Evolutionary conservation across 768 basidiomycete genomes (phyloP).

Genomic region (Tylopilus sp.): DNA sequence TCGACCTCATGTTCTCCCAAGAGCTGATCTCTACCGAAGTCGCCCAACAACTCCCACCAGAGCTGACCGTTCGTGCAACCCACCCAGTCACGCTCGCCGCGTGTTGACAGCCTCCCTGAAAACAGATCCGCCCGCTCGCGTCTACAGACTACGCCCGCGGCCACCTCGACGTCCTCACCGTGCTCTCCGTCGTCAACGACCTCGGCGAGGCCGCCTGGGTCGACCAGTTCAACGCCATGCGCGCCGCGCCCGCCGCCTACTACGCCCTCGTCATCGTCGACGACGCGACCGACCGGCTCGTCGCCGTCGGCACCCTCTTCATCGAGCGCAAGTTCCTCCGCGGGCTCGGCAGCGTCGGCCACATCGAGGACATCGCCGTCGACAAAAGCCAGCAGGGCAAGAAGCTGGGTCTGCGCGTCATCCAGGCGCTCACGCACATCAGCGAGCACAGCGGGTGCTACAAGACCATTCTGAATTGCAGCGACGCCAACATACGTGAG

Average conservation of each 20-base stretch:
- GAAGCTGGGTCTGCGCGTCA: constrained; percentile 84
- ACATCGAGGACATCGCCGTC: constrained; percentile 98
- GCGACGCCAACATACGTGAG: constrained; percentile 86
- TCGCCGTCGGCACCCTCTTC: constrained; percentile 80
- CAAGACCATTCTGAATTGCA: constrained; percentile 98
- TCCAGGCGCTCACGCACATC: constrained; percentile 80
- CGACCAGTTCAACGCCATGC: constrained; percentile 62
- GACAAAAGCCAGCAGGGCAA: constrained; percentile 85
- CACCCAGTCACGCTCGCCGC: not conserved
- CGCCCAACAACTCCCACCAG: constrained; percentile 53
- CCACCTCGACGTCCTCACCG: constrained; percentile 77
- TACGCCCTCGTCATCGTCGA: constrained; percentile 83
- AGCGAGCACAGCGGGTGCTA: constrained; percentile 82
- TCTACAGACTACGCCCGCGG: constrained; percentile 78
- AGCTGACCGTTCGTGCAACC: constrained; percentile 25
- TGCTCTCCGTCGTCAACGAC: constrained; percentile 68
- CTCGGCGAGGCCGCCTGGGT: constrained; percentile 66
- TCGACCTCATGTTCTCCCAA: constrained; percentile 77
- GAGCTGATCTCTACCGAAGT: constrained; percentile 69
- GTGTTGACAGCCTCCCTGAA: constrained; percentile 2
- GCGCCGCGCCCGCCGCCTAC: constrained; percentile 61
- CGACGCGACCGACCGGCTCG: constrained; percentile 69
- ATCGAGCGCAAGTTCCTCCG: constrained; percentile 95
- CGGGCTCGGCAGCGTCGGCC: constrained; percentile 81
- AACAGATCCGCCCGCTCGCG: constrained; percentile 88